A percentile compares a stretch with the other conserved stretches of the same genome.
These are phyloP conservation scores for Plectosphaerella sp. DNA, from an alignment of 2,329 filamentous ascomycete species.

Conservation along the genomic window DNA sequence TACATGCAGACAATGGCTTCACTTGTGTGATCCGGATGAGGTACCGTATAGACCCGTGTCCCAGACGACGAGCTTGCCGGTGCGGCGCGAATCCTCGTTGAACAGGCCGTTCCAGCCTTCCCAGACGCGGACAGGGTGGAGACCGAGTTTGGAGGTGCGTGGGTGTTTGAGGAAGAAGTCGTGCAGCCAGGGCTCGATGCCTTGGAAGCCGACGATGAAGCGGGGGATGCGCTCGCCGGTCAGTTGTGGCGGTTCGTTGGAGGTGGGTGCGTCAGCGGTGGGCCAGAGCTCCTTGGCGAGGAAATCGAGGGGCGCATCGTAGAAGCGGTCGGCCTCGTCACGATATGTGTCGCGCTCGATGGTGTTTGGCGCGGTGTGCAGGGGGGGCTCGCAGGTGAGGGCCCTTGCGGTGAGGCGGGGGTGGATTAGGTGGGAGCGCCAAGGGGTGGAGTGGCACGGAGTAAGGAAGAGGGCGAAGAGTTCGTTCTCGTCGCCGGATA, in stretches of 20 bases:
- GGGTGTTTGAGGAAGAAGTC: conserved; percentile 36
- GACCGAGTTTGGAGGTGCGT: conserved; percentile 33
- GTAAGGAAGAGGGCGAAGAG: conserved; percentile 78
- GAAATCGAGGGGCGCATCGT: conserved; percentile 58
- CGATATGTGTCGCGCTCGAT: conserved; percentile 64
- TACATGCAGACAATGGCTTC: no score
- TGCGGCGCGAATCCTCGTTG: conserved; percentile 55
- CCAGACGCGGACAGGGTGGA: conserved; percentile 47
- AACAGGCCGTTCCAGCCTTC: conserved; percentile 56
- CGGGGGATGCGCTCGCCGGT: conserved; percentile 38
- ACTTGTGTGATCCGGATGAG: no score
- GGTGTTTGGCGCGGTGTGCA: conserved; percentile 57
- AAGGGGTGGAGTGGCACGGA: conserved; percentile 94
- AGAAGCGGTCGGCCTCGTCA: conserved; percentile 92
- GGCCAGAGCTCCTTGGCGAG: conserved; percentile 50
- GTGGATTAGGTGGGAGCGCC: conserved; percentile 83
- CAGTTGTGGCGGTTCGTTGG: not conserved
- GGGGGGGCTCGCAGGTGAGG: conserved; percentile 78
- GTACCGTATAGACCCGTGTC: conserved; percentile 35
- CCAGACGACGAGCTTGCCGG: conserved; percentile 57
- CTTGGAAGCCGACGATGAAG: conserved; percentile 59
- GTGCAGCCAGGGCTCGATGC: conserved; percentile 43
- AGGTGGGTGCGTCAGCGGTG: conserved; percentile 9
- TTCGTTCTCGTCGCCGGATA: conserved; percentile 19
- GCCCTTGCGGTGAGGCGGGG: conserved; percentile 74